Conservation (phyloP, 495 filamentous ascomycete species). For the Penicillium angulare region DNA sequence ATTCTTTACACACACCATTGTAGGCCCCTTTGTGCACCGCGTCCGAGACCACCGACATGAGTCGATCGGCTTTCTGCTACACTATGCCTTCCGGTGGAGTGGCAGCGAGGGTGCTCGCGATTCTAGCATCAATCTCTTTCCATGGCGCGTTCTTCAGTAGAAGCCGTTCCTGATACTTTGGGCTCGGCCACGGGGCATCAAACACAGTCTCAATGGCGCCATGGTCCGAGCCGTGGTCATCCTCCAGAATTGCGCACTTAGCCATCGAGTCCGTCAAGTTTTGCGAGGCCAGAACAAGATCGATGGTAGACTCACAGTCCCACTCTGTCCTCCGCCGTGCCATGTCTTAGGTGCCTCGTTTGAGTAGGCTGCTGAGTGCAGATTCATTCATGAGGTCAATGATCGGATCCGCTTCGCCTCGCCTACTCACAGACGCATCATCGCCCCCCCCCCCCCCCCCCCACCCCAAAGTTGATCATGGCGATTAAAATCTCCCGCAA, state of each 20-base stretch:
- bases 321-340: conserved; percentile 14
- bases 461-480: conserved; percentile 39
- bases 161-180: conserved; percentile 18
- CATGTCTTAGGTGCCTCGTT: conserved; percentile 32
- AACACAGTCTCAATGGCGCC: conserved; percentile 30
- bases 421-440: conserved; percentile 19
- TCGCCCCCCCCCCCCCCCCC: too few relatives aligned
- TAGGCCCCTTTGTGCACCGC: conserved; percentile 35
- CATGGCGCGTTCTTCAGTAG: conserved; percentile 32
- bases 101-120: conserved; percentile 8
- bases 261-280: conserved; percentile 15
- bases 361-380: conserved; percentile 27
- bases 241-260: conserved; percentile 26
- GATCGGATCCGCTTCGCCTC: conserved; percentile 34
- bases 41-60: conserved; percentile 11
- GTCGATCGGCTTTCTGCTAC: conserved; percentile 20
- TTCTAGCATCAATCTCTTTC: conserved; percentile 27
- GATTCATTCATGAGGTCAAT: conserved; percentile 35
- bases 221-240: conserved; percentile 35
- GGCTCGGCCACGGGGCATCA: conserved; percentile 10
- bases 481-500: conserved; percentile 36
- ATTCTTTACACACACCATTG: conserved; percentile 35
- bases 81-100: conserved; percentile 17
- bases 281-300: conserved; percentile 25
- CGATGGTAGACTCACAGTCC: conserved; percentile 27